Base-by-base conservation (phyloP, 139 green algal genomes). In the Pedinophyceae sp. region DNA sequence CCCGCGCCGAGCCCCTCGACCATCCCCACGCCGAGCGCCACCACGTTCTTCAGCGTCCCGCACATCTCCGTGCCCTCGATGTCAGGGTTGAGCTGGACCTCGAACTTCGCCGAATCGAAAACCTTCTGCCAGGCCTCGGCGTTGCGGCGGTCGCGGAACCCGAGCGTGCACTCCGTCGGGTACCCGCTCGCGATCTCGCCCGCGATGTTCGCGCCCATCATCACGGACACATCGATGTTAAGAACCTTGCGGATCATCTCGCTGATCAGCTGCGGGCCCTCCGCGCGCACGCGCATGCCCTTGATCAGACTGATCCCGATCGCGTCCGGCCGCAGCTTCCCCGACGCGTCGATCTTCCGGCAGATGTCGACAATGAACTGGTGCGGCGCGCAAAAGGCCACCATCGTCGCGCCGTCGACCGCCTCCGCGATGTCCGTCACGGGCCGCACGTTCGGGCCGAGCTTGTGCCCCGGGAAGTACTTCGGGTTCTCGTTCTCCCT, bases 171-270 rank as follows among this genome's bases (percentile, higher is more conserved):
- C 58, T 89, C 81, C 5, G 50, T 75, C 17, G 83, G 68, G 60
- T 87, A 47, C 41, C 62, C 64, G 2, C 50, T 22, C 0, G 55
- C 77, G 19, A 81, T 68, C 41, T 69, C 74, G 27, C 28, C 56
- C 1, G 80, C 80, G 34, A 89, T 82, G 70, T 89, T 89, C 25
- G 76, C 73, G 19, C 80, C 80, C 79, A 87, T 87, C 16, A 89
- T 68, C 29, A 89, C 81, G 23, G 49, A 63, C 66, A 73, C 84
- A 61, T 87, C 78, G 17, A 84, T 70, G 4, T 57, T 61, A 7
- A 43, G 34, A 7, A 13, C 13, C 43, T 59, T 50, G 16, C 53
- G 27, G 1, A 89, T 65, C 62, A 89, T 73, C 62, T 80, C 62
- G 47, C 58, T 76, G 67, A 89, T 82, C 1, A 89, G 69, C 75